Percentiles rank a stretch among this genome's conserved stretches.
Evolutionary conservation across 306 rosid species (phyloP).

Genomic region (Cotoneaster glaucophyllus): DNA sequence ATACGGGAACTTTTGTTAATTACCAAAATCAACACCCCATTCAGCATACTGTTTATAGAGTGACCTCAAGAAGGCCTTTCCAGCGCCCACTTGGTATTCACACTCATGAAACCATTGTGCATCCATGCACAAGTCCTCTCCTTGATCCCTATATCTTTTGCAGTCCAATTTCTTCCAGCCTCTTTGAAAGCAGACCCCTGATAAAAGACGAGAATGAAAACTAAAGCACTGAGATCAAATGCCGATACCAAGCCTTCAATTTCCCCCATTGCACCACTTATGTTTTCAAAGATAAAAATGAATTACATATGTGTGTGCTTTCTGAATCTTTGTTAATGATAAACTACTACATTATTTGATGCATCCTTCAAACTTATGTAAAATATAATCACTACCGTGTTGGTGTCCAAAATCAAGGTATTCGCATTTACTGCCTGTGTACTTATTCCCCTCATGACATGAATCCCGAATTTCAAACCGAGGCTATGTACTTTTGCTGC

Average conservation of each 20-base stretch:
- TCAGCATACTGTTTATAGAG: slow-evolving; percentile 75
- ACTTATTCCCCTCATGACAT: slow-evolving; percentile 96
- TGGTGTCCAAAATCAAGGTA: slow-evolving; percentile 72
- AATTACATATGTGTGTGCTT: neutral
- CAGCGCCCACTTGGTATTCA: slow-evolving; percentile 72
- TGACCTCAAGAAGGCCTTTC: slow-evolving; percentile 80
- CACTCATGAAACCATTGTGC: slow-evolving; percentile 90
- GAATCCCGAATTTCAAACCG: slow-evolving; percentile 96
- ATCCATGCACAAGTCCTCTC: slow-evolving; percentile 86
- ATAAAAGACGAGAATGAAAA: slow-evolving; percentile 12
- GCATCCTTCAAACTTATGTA: neutral
- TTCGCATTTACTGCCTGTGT: slow-evolving; percentile 93
- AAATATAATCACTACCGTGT: slow-evolving; percentile 32
- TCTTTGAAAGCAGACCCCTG: slow-evolving; percentile 67
- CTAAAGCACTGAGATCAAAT: slow-evolving; percentile 10
- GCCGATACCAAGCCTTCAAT: neutral
- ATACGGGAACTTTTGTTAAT: slow-evolving; percentile 17
- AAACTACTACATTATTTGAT: neutral
- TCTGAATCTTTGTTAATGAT: neutral
- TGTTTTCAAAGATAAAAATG: neutral
- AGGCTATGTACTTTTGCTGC: slow-evolving; percentile 66
- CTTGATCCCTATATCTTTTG: slow-evolving; percentile 69
- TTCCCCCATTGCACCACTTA: neutral
- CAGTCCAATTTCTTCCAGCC: slow-evolving; percentile 65
- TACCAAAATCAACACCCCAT: slow-evolving; percentile 98